phyloP scores from a whole-genome alignment of 2,329 filamentous ascomycete species.

The Colletotrichum tamarilloi region DNA sequence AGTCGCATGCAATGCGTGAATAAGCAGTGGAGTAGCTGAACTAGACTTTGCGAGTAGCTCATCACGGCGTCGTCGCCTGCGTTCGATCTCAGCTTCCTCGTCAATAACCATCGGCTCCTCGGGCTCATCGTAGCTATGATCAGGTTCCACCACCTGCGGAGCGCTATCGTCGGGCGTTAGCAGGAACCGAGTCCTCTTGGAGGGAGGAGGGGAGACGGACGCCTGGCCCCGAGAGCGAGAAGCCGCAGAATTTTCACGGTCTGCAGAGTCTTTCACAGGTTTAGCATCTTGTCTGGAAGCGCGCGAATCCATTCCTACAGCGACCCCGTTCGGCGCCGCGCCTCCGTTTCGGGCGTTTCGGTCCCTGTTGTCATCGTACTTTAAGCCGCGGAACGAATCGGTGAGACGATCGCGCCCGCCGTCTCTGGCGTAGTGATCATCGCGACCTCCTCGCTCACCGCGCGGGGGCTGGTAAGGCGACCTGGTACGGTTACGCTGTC shows the following conservation, averaged over 20 bases:
- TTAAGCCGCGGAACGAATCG: conserved; percentile 42
- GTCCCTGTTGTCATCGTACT: conserved; percentile 59
- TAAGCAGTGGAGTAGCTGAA: conserved; percentile 77
- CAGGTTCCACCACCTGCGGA: conserved; percentile 45
- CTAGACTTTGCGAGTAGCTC: conserved; percentile 87
- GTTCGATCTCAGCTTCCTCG: conserved; percentile 85
- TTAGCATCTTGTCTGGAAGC: conserved; percentile 74
- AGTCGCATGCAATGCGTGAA: conserved; percentile 77
- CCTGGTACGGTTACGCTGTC: conserved; percentile 65
- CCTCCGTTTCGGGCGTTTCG: conserved; percentile 63
- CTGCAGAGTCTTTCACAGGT: conserved; percentile 70
- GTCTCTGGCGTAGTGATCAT: conserved; percentile 47
- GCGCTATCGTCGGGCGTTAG: conserved; percentile 30
- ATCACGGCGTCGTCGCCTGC: conserved; percentile 85
- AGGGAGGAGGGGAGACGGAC: not conserved
- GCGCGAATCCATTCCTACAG: conserved; percentile 68
- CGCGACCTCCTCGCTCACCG: conserved; percentile 48
- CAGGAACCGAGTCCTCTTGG: not conserved
- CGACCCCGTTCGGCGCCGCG: conserved; percentile 73
- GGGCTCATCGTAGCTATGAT: conserved; percentile 51
- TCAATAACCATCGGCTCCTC: conserved; percentile 73
- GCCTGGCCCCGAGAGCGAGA: conserved; percentile 50
- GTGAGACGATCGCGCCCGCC: conserved; percentile 41
- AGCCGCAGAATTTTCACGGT: conserved; percentile 34
- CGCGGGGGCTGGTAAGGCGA: conserved; percentile 58